These are phyloP conservation scores for Clavispora carvajalis DNA, from an alignment of 805 yeast species.

Conservation along the genomic window DNA sequence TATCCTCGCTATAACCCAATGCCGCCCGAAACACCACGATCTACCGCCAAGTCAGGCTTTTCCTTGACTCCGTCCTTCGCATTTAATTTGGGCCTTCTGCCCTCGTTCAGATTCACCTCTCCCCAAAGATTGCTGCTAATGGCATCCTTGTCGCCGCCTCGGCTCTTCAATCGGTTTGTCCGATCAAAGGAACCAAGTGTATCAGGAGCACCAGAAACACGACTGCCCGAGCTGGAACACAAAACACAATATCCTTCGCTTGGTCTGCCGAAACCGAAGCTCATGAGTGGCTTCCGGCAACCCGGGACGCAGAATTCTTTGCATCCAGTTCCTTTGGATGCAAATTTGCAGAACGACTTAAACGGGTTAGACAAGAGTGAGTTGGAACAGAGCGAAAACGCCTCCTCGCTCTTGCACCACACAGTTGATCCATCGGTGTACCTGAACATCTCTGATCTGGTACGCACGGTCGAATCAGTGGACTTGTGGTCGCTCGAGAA, in stretches of 20 bases:
- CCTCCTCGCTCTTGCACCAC: neutral
- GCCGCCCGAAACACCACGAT: conserved; percentile 14
- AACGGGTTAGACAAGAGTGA: neutral
- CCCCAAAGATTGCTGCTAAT: conserved; percentile 24
- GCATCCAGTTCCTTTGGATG: neutral
- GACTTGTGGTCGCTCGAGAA: conserved; percentile 31
- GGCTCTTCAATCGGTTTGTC: conserved; percentile 22
- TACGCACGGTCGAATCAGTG: conserved; percentile 11
- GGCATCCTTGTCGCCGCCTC: conserved; percentile 30
- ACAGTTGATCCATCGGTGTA: neutral
- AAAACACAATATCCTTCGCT: conserved; percentile 2
- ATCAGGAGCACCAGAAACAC: neutral
- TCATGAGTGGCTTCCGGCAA: neutral
- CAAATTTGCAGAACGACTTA: too few species aligned
- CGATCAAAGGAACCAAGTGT: neutral
- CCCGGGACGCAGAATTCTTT: neutral
- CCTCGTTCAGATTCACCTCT: conserved; percentile 36
- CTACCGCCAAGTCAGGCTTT: conserved; percentile 3
- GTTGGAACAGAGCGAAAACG: neutral
- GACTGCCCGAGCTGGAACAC: neutral
- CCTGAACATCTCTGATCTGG: conserved; percentile 9
- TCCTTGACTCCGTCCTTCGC: conserved; percentile 29
- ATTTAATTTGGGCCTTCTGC: conserved; percentile 39
- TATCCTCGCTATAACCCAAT: too few species aligned
- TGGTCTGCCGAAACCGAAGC: conserved; percentile 6